Conservation (phyloP, 139 green algal genomes). For the Chlamydomonas asymmetrica region DNA sequence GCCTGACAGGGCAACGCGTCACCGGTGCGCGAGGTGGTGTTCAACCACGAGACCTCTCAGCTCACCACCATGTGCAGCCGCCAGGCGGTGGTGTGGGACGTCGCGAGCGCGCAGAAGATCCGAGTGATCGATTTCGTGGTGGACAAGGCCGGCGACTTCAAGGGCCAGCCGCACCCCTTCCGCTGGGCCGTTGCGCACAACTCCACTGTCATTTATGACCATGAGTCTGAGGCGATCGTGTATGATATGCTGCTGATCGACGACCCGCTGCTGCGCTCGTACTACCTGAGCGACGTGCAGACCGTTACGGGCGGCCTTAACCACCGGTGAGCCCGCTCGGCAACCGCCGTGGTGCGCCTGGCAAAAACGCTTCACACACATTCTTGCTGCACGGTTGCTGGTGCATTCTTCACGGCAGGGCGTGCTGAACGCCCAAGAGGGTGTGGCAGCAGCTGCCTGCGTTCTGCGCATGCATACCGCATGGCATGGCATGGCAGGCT, state of each 20-base stretch:
- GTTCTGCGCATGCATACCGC: background rate
- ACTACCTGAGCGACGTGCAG: conserved; percentile 43
- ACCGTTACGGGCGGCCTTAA: conserved; percentile 29
- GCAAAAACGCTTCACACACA: no score
- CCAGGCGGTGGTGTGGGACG: conserved; percentile 47
- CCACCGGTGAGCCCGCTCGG: conserved; percentile 27
- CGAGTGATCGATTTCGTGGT: conserved; percentile 49
- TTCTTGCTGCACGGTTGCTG: no score
- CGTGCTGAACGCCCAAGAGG: no score
- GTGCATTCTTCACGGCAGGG: no score
- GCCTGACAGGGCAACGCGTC: conserved; percentile 35
- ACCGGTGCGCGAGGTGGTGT: conserved; percentile 29
- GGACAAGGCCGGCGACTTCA: conserved; percentile 37
- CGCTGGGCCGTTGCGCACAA: conserved; percentile 38
- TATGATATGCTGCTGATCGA: conserved; percentile 51
- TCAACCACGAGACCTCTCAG: conserved; percentile 43
- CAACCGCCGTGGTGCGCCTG: no score
- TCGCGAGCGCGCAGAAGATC: conserved; percentile 29
- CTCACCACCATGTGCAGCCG: conserved; percentile 48
- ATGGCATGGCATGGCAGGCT: no score
- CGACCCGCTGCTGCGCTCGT: conserved; percentile 40
- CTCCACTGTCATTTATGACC: conserved; percentile 50
- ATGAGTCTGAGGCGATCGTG: conserved; percentile 46
- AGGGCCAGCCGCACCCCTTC: conserved; percentile 30
- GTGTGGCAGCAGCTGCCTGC: no score